A percentile compares a stretch with the other conserved stretches of the same genome.
phyloP scores from a whole-genome alignment of 352 stramenopile genomes.

The Phytophthora fragariae region DNA sequence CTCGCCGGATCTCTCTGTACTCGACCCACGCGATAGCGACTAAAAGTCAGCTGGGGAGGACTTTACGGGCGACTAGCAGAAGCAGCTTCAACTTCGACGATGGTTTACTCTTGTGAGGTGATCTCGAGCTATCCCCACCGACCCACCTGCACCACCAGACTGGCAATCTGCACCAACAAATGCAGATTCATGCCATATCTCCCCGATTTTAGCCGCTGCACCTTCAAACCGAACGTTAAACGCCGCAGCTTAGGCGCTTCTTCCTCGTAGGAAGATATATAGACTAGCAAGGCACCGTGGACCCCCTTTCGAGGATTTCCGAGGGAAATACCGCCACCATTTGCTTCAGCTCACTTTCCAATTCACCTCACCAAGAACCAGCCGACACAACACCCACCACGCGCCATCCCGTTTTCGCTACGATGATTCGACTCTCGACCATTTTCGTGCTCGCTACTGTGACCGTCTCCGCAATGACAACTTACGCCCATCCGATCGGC shows the following conservation, averaged over 20 bases:
- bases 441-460: constrained; percentile 25
- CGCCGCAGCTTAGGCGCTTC: neutral
- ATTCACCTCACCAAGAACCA: constrained; percentile 22
- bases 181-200: neutral
- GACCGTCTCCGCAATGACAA: constrained; percentile 2
- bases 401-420: neutral
- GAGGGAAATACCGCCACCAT: constrained; percentile 13
- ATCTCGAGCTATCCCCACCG: constrained; percentile 29
- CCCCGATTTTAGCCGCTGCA: constrained; percentile 8
- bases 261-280: neutral
- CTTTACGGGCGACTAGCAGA: constrained; percentile 11
- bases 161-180: constrained; percentile 5
- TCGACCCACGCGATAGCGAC: constrained; percentile 7
- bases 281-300: neutral
- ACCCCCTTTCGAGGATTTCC: constrained; percentile 19
- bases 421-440: constrained; percentile 13
- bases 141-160: constrained; percentile 34
- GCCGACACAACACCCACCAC: neutral
- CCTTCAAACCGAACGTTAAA: constrained; percentile 4
- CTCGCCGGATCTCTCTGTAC: neutral
- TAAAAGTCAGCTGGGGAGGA: constrained; percentile 21
- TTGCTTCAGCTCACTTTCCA: constrained; percentile 23
- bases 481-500: constrained; percentile 14
- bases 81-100: constrained; percentile 19
- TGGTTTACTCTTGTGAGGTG: constrained; percentile 11